Percentiles rank a stretch among this genome's conserved stretches.
Conservation (phyloP, 139 green algal genomes). For the Medakamo hakoo region DNA sequence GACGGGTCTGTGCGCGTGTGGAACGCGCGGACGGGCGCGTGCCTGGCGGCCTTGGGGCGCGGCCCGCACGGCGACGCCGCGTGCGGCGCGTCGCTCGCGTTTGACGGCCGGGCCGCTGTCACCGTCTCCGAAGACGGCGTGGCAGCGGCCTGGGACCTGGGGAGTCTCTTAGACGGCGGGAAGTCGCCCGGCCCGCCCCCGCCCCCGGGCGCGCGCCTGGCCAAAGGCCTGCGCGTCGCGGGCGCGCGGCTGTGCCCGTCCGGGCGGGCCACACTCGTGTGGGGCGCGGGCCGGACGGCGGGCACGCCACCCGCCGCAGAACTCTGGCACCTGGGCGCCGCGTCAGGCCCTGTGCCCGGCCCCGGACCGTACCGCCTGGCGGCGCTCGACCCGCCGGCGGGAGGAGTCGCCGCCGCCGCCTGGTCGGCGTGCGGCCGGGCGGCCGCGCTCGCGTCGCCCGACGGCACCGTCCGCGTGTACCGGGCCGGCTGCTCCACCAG, state of each 20-base stretch:
- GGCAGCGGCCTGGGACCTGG: slow-evolving; percentile 39
- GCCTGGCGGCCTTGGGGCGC: slow-evolving; percentile 4
- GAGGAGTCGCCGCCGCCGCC: not conserved
- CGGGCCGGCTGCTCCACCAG: no score
- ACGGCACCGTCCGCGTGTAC: not conserved
- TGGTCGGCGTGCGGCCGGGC: not conserved
- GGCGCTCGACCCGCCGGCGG: not conserved
- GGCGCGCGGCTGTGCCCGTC: not conserved
- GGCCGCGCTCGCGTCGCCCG: not conserved
- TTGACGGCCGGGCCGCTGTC: slow-evolving; percentile 18
- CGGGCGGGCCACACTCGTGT: not conserved
- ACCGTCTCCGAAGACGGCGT: slow-evolving; percentile 42
- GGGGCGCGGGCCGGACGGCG: no score
- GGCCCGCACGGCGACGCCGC: not conserved
- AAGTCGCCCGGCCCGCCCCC: no score
- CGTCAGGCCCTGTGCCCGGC: not conserved
- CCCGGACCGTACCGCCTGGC: not conserved
- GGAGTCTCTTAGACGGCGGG: not conserved
- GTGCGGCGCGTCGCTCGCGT: slow-evolving; percentile 10
- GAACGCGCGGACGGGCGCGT: slow-evolving; percentile 25
- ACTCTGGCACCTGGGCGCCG: not conserved
- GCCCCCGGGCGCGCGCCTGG: no score
- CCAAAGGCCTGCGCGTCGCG: no score
- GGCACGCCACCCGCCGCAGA: not conserved
- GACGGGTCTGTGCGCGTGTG: slow-evolving; percentile 41